Evolutionary conservation across 1,284 basidiomycete species (phyloP), one percentile per base, ranked within the genome.

Genomic region (Marasmius fiardii): DNA sequence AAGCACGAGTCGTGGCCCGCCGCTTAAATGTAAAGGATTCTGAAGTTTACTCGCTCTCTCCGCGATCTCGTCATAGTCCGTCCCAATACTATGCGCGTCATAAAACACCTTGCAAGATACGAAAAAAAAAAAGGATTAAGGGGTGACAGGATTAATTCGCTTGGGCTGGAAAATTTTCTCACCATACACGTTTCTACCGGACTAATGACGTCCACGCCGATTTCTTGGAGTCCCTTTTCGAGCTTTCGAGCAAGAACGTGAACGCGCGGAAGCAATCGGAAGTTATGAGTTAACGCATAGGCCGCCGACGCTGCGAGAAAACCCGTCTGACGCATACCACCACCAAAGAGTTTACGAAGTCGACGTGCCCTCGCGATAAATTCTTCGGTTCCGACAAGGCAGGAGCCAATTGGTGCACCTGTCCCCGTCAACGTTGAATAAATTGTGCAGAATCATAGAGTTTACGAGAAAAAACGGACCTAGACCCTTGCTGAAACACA

Each of bases 401-500:
- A 87, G 24, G 92, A 91, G 26, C 97, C 96, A 59, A 98, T 82
- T 0, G 96, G 96, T 6, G 96, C 95, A 56, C 96, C 88, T 89
- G 56, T 1, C 49, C 10, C 28, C 23, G 45, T 20, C 12, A 31
- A 41, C n/a, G n/a, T n/a, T 33, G 21, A 41, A 28, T 44, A n/a
- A n/a, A 26, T n/a, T 16, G 3, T 16, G 16, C 34, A 35, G 8
- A 23, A 39, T 26, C 28, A 24, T 49, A 35, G 11, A 21, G 44
- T 44, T n/a, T n/a, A n/a, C n/a, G n/a, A n/a, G n/a, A n/a, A n/a
- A 52, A 60, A 37, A 44, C 8, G 50, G 51, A 89, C 88, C 90
- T 44, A 98, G 80, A 43, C 96, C 96, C 75, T 99, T 99, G 77
- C 92, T 95, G 68, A 99, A 85, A 75, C 97, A 99, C n/a, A 98